These are phyloP conservation scores for Ceratocystis huliohia DNA, from an alignment of 2,329 filamentous ascomycete genomes.

Conservation along the genomic window DNA sequence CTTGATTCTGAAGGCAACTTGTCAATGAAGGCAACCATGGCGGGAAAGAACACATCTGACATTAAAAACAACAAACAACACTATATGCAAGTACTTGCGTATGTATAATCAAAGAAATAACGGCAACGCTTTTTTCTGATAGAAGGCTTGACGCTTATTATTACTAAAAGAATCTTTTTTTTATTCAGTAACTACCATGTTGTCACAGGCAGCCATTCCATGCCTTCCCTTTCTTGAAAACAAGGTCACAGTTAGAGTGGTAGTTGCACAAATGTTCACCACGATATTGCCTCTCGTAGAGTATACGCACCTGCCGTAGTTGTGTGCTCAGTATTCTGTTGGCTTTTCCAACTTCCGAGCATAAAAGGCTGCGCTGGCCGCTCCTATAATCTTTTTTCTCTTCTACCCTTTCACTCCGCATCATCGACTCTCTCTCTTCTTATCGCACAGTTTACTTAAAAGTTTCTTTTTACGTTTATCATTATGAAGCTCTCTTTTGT, in stretches of 20 bases:
- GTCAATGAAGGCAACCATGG: background rate
- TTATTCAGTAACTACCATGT: background rate
- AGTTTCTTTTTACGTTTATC: constrained; percentile 1
- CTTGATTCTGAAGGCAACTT: background rate
- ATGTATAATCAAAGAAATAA: background rate
- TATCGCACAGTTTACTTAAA: constrained; percentile 1
- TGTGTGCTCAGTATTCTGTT: background rate
- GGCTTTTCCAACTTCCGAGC: background rate
- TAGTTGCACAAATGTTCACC: background rate
- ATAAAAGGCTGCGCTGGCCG: background rate
- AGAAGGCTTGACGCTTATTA: background rate
- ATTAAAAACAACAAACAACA: background rate
- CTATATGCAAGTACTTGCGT: background rate
- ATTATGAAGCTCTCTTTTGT: constrained; percentile 16
- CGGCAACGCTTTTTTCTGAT: background rate
- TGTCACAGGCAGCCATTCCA: background rate
- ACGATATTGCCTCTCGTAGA: background rate
- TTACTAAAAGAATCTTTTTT: background rate
- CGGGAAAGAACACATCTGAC: background rate
- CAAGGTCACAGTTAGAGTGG: background rate
- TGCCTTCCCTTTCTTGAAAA: background rate
- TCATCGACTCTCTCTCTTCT: background rate
- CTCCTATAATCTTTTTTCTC: background rate
- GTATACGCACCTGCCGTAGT: background rate
- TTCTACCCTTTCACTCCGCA: background rate